Percentiles rank a stretch among this genome's conserved stretches.
These are phyloP conservation scores for Paulownia fortunei DNA, from an alignment of 257 asterid species.

Conservation along the genomic window DNA sequence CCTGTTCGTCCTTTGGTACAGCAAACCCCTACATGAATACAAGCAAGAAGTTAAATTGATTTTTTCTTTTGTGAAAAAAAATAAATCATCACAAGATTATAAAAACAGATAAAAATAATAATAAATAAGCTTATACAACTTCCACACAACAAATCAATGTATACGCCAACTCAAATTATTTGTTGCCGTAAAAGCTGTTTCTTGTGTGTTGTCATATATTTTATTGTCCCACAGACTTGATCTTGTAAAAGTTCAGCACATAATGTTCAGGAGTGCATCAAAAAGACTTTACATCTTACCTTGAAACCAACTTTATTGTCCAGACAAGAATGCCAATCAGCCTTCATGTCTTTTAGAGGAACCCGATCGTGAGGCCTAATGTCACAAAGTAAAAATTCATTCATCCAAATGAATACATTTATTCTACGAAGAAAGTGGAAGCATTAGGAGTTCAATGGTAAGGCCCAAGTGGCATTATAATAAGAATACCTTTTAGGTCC, in stretches of 20 bases:
- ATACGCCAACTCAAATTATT: background rate
- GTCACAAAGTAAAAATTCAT: constrained; percentile 16
- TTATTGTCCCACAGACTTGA: background rate
- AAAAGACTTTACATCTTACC: constrained; percentile 45
- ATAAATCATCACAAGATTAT: background rate
- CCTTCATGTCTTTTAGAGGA: constrained; percentile 81
- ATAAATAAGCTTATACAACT: background rate
- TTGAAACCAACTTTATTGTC: constrained; percentile 85
- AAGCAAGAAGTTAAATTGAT: background rate
- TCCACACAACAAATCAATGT: background rate
- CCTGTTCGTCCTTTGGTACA: constrained; percentile 75
- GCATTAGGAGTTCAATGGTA: background rate
- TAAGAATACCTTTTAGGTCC: constrained; percentile 84
- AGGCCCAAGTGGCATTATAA: constrained; percentile 2
- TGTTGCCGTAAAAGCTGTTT: background rate
- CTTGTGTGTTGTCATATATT: background rate
- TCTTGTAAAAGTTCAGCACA: background rate
- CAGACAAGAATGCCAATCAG: constrained; percentile 89
- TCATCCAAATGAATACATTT: background rate
- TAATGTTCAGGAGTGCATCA: background rate
- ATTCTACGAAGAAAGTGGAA: constrained; percentile 24
- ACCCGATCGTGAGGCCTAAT: constrained; percentile 92
- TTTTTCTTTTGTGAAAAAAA: background rate
- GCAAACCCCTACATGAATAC: constrained; percentile 73
- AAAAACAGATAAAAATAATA: background rate